Evolutionary conservation across 257 asterid genomes (phyloP).

Genomic region (Solanum sparsipilum): DNA sequence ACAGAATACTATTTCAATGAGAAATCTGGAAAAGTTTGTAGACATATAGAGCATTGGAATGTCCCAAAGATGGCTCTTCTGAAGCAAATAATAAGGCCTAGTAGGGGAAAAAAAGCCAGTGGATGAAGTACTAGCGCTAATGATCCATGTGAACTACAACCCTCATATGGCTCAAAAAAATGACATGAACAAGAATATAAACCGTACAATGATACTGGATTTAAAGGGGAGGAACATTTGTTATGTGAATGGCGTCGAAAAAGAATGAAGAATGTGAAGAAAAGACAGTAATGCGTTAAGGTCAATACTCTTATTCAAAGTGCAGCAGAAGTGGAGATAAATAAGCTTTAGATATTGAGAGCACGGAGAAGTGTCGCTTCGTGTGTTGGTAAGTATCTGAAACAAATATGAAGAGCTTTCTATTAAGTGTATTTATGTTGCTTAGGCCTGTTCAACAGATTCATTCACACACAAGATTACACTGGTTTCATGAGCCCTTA

Average conservation of each 20-base stretch:
- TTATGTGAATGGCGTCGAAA: neutral
- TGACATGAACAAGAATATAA: neutral
- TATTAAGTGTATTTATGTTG: neutral
- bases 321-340: neutral
- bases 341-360: neutral
- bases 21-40: constrained; percentile 73
- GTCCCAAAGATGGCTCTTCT: constrained; percentile 92
- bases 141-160: neutral
- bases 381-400: neutral
- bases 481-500: neutral
- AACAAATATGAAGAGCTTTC: neutral
- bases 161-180: neutral
- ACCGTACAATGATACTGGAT: neutral
- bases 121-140: neutral
- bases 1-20: constrained; percentile 77
- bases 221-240: neutral
- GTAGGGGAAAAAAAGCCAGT: constrained; percentile 13
- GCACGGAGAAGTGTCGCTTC: neutral
- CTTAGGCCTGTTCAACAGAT: neutral
- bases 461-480: neutral
- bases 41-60: constrained; percentile 95
- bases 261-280: neutral
- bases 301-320: neutral
- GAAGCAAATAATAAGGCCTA: constrained; percentile 70
- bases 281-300: neutral